phyloP scores from a whole-genome alignment of 805 yeast species.

The Candida yuanshanica region DNA sequence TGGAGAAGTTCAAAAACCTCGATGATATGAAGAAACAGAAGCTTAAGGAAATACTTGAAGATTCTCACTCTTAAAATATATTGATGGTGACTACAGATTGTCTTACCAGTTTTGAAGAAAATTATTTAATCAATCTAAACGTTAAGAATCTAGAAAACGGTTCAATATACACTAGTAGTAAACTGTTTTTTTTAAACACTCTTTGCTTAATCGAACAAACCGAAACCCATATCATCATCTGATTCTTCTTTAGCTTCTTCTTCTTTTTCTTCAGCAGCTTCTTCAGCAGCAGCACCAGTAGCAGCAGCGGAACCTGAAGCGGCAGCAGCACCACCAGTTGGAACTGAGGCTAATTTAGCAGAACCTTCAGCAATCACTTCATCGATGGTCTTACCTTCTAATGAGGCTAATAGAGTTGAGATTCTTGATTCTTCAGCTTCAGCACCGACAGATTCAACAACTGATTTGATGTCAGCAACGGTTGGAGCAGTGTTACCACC shows the following conservation, averaged over 20 bases:
- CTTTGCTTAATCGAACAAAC: constrained; percentile 53
- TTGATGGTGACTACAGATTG: background rate
- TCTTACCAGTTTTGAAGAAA: background rate
- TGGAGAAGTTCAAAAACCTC: constrained; percentile 19
- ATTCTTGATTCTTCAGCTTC: constrained; percentile 78
- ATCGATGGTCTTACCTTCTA: constrained; percentile 68
- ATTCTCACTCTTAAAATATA: background rate
- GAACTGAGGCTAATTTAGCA: constrained; percentile 75
- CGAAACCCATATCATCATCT: constrained; percentile 75
- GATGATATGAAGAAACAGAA: constrained; percentile 8
- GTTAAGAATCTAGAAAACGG: constrained; percentile 1
- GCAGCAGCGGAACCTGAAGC: constrained; percentile 51
- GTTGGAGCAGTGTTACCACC: constrained; percentile 84
- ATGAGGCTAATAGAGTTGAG: constrained; percentile 62
- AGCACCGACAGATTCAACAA: constrained; percentile 70
- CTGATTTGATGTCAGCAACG: constrained; percentile 66
- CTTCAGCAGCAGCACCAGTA: constrained; percentile 52
- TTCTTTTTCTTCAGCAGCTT: constrained; percentile 41
- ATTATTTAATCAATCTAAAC: background rate
- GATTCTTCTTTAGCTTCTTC: constrained; percentile 44
- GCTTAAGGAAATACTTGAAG: constrained; percentile 2
- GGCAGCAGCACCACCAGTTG: constrained; percentile 78
- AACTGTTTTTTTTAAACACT: background rate
- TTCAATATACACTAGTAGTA: background rate
- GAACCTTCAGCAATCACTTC: constrained; percentile 78